A percentile compares a stretch with the other conserved stretches of the same genome.
Conservation (phyloP, 805 yeast species). For the Suhomyces canberraensis region DNA sequence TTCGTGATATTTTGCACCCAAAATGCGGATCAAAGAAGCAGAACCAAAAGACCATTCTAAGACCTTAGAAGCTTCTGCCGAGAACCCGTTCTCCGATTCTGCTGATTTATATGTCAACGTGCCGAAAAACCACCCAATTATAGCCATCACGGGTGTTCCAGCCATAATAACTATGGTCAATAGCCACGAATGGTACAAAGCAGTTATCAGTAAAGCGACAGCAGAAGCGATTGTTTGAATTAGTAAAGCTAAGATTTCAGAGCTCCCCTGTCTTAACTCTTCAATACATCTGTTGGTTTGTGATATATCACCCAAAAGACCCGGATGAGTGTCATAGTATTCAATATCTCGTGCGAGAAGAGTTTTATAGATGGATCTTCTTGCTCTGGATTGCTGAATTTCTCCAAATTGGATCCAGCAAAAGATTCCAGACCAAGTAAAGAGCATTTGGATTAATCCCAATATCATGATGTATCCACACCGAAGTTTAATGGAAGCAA, state of each 20-base stretch:
- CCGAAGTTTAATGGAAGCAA: constrained; percentile 21
- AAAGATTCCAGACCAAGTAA: constrained; percentile 52
- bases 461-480: constrained; percentile 33
- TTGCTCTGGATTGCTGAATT: constrained; percentile 55
- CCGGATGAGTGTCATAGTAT: constrained; percentile 63
- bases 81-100: constrained; percentile 51
- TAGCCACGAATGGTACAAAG: constrained; percentile 81
- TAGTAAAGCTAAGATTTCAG: constrained; percentile 62
- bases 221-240: constrained; percentile 53
- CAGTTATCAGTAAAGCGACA: constrained; percentile 53
- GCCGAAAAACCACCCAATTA: constrained; percentile 50
- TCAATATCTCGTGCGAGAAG: constrained; percentile 45
- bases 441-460: constrained; percentile 29
- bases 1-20: constrained; percentile 58
- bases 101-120: constrained; percentile 48
- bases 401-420: constrained; percentile 75
- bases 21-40: constrained; percentile 57
- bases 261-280: constrained; percentile 63
- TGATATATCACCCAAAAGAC: constrained; percentile 59
- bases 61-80: constrained; percentile 55
- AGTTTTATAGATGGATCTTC: constrained; percentile 43
- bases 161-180: constrained; percentile 76
- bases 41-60: constrained; percentile 70
- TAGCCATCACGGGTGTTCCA: constrained; percentile 63
- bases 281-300: constrained; percentile 72